These are phyloP conservation scores for Trichosanthes cucumerina DNA, from an alignment of 306 rosid genomes.

Conservation along the genomic window DNA sequence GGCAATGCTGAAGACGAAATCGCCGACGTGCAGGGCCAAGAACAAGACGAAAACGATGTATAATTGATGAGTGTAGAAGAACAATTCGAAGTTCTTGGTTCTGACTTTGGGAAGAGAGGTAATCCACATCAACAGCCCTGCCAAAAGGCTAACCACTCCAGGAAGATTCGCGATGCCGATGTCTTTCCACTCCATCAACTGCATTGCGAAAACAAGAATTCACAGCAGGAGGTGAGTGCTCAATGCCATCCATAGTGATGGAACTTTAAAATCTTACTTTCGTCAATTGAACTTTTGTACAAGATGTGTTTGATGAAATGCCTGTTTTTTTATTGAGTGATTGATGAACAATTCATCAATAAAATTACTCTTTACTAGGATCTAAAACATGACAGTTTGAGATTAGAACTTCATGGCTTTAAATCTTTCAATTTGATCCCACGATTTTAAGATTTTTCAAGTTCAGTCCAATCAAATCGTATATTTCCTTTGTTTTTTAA, in stretches of 20 bases:
- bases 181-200: slow-evolving; percentile 63
- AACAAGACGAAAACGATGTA: slow-evolving; percentile 60
- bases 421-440: too few species aligned
- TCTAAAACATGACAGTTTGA: too few species aligned
- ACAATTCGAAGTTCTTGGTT: slow-evolving; percentile 66
- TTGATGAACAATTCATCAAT: too few species aligned
- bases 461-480: too few species aligned
- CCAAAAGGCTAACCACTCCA: slow-evolving; percentile 68
- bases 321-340: not conserved
- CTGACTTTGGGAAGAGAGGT: slow-evolving; percentile 79
- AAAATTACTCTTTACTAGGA: too few species aligned
- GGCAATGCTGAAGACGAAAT: slow-evolving; percentile 52
- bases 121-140: slow-evolving; percentile 86
- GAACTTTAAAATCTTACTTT: not conserved
- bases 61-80: slow-evolving; percentile 90
- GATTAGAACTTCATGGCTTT: too few species aligned
- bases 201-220: slow-evolving; percentile 12
- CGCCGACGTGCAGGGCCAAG: slow-evolving; percentile 84
- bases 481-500: too few species aligned
- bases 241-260: not conserved
- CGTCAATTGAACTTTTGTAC: too few species aligned
- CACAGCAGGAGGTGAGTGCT: not conserved
- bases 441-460: too few species aligned
- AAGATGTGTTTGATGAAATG: not conserved
- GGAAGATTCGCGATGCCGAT: slow-evolving; percentile 61